Evolutionary conservation across 208 protist genomes (phyloP).

Genomic region (Plasmodiophora brassicae): DNA sequence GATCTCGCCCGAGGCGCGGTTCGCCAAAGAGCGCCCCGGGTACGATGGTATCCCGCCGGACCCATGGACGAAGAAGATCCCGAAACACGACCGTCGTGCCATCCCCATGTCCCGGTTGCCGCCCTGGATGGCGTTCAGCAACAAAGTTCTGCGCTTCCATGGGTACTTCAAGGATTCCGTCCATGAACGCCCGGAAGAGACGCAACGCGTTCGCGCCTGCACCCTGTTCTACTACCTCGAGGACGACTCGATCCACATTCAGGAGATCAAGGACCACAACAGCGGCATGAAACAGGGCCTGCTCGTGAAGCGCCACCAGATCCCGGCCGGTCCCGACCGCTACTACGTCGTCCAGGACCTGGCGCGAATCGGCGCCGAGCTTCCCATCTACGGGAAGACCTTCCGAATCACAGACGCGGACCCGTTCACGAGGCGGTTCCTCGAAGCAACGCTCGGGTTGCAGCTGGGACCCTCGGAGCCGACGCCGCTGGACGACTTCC

Average conservation of each 20-base stretch:
- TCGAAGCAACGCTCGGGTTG: constrained; percentile 69
- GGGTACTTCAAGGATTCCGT: constrained; percentile 87
- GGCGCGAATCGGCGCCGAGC: constrained; percentile 65
- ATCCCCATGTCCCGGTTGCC: neutral
- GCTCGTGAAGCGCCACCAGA: constrained; percentile 75
- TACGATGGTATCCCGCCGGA: neutral
- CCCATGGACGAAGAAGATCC: neutral
- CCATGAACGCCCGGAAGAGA: constrained; percentile 75
- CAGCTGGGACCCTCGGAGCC: constrained; percentile 63
- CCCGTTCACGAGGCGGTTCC: constrained; percentile 77
- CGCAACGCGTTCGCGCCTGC: constrained; percentile 77
- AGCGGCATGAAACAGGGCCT: constrained; percentile 80
- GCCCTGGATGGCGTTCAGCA: constrained; percentile 68
- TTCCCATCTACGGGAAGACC: constrained; percentile 73
- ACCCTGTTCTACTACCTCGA: constrained; percentile 82
- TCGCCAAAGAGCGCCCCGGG: neutral
- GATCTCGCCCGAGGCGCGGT: neutral
- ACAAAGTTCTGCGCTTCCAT: constrained; percentile 88
- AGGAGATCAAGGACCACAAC: constrained; percentile 79
- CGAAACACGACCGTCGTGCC: neutral
- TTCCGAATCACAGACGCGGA: constrained; percentile 87
- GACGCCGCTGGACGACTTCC: constrained; percentile 66
- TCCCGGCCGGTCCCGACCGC: constrained; percentile 64
- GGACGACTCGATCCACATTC: constrained; percentile 83
- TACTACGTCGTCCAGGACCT: constrained; percentile 79